These are phyloP conservation scores for Colletotrichum sp. DNA, from an alignment of 2,329 filamentous ascomycete species.

Conservation along the genomic window DNA sequence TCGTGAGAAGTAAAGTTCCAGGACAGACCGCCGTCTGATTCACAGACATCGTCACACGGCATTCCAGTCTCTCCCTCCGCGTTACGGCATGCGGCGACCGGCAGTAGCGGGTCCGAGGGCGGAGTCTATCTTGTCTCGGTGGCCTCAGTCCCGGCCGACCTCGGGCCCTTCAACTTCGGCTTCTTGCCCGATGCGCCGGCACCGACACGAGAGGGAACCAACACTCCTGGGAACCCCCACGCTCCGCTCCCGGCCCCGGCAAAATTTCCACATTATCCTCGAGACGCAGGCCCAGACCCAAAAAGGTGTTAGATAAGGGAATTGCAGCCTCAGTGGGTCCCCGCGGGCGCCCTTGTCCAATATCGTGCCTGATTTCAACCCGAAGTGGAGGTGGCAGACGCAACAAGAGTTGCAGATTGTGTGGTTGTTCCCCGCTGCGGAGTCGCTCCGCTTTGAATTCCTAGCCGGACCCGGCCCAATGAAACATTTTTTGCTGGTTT, in stretches of 20 bases:
- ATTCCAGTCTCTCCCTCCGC: background rate
- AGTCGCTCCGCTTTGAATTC: background rate
- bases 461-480: background rate
- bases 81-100: background rate
- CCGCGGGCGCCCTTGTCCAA: conserved; percentile 5
- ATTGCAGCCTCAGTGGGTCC: background rate
- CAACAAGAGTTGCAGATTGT: conserved; percentile 4
- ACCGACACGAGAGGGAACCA: background rate
- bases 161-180: conserved; percentile 8
- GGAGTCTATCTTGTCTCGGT: background rate
- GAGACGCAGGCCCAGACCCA: background rate
- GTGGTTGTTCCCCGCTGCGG: conserved; percentile 10
- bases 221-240: background rate
- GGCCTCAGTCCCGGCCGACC: conserved; percentile 2
- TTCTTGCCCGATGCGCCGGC: background rate
- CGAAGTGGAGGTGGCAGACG: conserved; percentile 14
- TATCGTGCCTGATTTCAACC: conserved; percentile 17
- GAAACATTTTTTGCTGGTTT: background rate
- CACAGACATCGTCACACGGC: background rate
- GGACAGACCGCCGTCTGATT: background rate
- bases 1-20: background rate
- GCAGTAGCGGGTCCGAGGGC: conserved; percentile 2
- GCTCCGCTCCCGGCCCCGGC: background rate
- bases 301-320: background rate
- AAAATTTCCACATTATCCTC: background rate